Evolutionary conservation across 345 rosid genomes (phyloP), one percentile per base, ranked within the genome.

Genomic region (Camelina hispida): DNA sequence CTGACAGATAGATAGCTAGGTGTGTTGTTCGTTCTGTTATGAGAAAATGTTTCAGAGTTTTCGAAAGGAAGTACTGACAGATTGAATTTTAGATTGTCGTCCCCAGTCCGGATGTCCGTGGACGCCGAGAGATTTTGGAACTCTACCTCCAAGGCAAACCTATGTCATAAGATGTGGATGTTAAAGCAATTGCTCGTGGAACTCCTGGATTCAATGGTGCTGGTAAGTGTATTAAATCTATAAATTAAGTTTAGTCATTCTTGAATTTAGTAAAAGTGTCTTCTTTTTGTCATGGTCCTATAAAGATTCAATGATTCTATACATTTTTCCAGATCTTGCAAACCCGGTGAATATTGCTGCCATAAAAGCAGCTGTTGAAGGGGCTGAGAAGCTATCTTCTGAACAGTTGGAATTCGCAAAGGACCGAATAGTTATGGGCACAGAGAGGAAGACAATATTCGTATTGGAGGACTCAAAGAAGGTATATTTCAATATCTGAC

Each of bases 201-300:
- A 95, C 99, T 42, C 98, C 99, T n/a, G 99, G 99, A 66, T 95
- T 95, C 75, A 95, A 95, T 80, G 99, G 99, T 64, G 99, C 98
- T 71, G 99, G 97, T 95, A 68, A 80, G 68, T 47, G 68, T n/a
- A 67, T 58, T 15, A 68, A 50, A n/a, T n/a, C 75, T 76, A 18
- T 23, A n/a, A n/a, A n/a, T n/a, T n/a, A n/a, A 62, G 12, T 64
- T 54, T 63, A 17, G 25, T 5, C 23, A 34, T 35, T 23, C 38
- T 73, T 18, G 40, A 18, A 37, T 74, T 35, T 1, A 28, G 9
- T n/a, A 16, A 12, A 16, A 57, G 43, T 58, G 51, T 74, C 40
- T 67, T n/a, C n/a, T n/a, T n/a, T 15, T 62, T 55, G 23, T 52
- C 50, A 46, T 63, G 20, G 47, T 57, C 13, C n/a, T 34, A 62